Base-by-base conservation (phyloP, 2,329 filamentous ascomycete genomes). In the Talaromyces verruculosus region DNA sequence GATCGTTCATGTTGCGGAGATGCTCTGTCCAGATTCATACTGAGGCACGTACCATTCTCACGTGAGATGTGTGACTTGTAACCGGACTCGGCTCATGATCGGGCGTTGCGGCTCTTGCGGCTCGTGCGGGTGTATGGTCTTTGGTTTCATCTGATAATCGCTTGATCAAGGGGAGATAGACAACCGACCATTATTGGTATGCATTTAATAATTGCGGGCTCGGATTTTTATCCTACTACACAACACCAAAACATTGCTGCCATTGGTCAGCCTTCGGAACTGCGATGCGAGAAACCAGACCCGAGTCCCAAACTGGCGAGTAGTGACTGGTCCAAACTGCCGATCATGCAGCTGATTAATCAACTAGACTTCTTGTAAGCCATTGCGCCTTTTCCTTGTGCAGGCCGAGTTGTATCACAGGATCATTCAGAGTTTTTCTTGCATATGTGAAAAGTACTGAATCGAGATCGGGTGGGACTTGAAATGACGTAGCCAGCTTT, bases 311-410 rank as follows among this genome's bases (percentile, higher is more conserved):
- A 35, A 55, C 6, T 55, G 49, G 49, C 17, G 28, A 19, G 49
- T 55, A 33, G 49, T 55, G 49, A 55, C 47, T 51, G 47, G 22
- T 28, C 47, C 22, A 47, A 37, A 28, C 28, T 47, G 47, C 45
- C 43, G 43, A 53, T 62, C 60, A 51, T 51, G 60, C 59, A 61
- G 59, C n/a, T 43, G 41, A 39, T 51, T 47, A 19, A 30, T 43
- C 30, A 35, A 22, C 49, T 43, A 5, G 39, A 19, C 17, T 35
- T 43, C 41, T n/a, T 19, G 41, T 43, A 43, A 19, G 7, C 17
- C n/a, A 19, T 37, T 37, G 53, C 53, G 33, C 33, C 35, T 15
- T 61, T 49, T n/a, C 17, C 28, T 11, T 5, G 28, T 53, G 25
- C 28, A 53, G 49, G 28, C 3, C 3, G 28, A 15, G 28, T 41